These are phyloP conservation scores for Penicillium ucsense DNA, from an alignment of 495 filamentous ascomycete genomes.

Conservation along the genomic window DNA sequence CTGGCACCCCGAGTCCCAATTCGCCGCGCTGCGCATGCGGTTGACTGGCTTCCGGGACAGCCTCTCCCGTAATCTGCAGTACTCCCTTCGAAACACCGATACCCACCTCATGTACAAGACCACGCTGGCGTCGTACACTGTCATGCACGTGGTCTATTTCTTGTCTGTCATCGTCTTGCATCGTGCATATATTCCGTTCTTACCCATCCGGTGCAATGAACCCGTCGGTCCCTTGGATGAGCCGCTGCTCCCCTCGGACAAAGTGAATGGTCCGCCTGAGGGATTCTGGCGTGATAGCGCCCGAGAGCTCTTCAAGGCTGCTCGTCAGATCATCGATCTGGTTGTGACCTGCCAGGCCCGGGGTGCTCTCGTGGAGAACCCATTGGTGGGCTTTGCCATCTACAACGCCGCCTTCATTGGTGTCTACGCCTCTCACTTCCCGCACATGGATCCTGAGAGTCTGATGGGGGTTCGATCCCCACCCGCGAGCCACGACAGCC, in stretches of 20 bases:
- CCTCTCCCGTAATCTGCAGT: slow-evolving; percentile 60
- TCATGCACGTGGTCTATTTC: slow-evolving; percentile 70
- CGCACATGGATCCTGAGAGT: slow-evolving; percentile 64
- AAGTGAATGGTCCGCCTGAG: slow-evolving; percentile 35
- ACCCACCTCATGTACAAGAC: slow-evolving; percentile 65
- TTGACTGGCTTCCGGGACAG: slow-evolving; percentile 57
- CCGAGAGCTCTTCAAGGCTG: slow-evolving; percentile 61
- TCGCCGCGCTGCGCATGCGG: slow-evolving; percentile 47
- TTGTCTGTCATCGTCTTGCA: slow-evolving; percentile 72
- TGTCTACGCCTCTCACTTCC: slow-evolving; percentile 65
- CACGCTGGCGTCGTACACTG: slow-evolving; percentile 62
- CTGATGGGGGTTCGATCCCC: slow-evolving; percentile 37
- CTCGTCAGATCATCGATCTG: slow-evolving; percentile 66
- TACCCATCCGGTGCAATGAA: slow-evolving; percentile 59
- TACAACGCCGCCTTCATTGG: slow-evolving; percentile 67
- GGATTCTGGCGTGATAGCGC: slow-evolving; percentile 71
- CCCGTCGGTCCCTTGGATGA: slow-evolving; percentile 66
- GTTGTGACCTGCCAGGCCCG: slow-evolving; percentile 65
- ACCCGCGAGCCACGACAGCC: slow-evolving; percentile 17
- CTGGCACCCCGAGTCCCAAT: slow-evolving; percentile 54
- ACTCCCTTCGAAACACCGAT: slow-evolving; percentile 66
- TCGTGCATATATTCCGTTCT: slow-evolving; percentile 72
- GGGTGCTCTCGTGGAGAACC: slow-evolving; percentile 63
- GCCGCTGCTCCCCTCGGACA: slow-evolving; percentile 50
- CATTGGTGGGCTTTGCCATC: slow-evolving; percentile 69